These are phyloP conservation scores for Massariosphaeria phaeospora DNA, from an alignment of 495 filamentous ascomycete species.

Conservation along the genomic window DNA sequence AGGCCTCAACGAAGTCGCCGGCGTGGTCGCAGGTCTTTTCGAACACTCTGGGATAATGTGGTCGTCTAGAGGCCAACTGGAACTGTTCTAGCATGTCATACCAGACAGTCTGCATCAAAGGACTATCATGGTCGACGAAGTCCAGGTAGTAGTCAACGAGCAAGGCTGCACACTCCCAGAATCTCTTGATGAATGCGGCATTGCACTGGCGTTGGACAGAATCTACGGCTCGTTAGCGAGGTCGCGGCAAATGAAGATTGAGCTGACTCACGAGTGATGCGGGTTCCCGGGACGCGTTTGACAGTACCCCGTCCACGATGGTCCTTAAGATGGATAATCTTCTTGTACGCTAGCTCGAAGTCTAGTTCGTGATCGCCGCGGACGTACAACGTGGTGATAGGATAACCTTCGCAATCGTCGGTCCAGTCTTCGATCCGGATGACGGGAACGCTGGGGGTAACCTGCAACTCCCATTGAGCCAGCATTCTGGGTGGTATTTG, in stretches of 20 bases:
- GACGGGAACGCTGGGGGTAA: neutral
- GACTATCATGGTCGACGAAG: neutral
- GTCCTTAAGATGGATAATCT: neutral
- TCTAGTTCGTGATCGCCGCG: neutral
- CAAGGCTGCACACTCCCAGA: neutral
- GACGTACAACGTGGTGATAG: neutral
- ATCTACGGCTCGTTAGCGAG: neutral
- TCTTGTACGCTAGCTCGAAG: neutral
- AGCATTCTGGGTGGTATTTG: neutral
- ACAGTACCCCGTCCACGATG: neutral
- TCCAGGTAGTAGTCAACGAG: constrained; percentile 9
- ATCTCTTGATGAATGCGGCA: neutral
- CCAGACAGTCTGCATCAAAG: constrained; percentile 3
- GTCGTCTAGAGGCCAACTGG: neutral
- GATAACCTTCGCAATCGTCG: neutral
- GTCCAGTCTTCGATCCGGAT: constrained; percentile 4
- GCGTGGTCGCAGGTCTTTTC: neutral
- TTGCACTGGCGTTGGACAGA: neutral
- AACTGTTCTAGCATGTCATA: constrained; percentile 5
- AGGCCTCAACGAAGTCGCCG: neutral
- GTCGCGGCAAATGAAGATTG: neutral
- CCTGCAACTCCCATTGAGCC: neutral
- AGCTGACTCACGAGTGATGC: neutral
- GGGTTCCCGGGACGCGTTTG: neutral
- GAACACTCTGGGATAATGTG: neutral